Base-by-base conservation (phyloP, 345 rosid species). In the Hibiscus trionum region DNA sequence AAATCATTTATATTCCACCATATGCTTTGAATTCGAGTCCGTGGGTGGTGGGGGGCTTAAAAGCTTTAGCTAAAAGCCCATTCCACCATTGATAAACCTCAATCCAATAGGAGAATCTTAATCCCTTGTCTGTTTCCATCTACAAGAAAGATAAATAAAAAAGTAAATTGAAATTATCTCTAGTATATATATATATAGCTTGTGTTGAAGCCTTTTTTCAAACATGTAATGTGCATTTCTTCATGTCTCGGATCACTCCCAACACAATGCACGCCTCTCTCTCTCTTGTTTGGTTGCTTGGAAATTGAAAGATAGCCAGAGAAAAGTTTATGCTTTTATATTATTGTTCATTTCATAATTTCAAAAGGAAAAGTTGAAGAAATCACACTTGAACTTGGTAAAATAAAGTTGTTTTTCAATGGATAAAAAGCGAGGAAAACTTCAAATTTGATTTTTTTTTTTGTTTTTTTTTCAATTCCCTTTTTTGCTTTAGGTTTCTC, bases 261-360 rank as follows among this genome's bases (percentile, higher is more conserved):
- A n/a, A n/a, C n/a, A n/a, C n/a, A 58, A 82, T 84, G 83, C 82
- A 80, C 72, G 81, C 74, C 55, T n/a, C 66, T 57, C 37, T 26
- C 71, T 8, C 5, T 65, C 46, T 72, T 42, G 50, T 69, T 60
- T 85, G 62, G 77, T 56, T 59, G 59, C 71, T 29, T 39, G 50
- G 75, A 74, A 61, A 65, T 21, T 7, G 5, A 52, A 57, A 33
- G 21, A 42, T 44, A 29, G 19, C 64, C 15, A 6, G 71, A 65
- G 37, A 15, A 21, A 39, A 8, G n/a, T 33, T 31, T 24, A 33
- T 33, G 26, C 31, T n/a, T n/a, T n/a, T n/a, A n/a, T n/a, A n/a
- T n/a, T n/a, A n/a, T n/a, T n/a, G n/a, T n/a, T n/a, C n/a, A n/a
- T n/a, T n/a, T n/a, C n/a, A n/a, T n/a, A n/a, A n/a, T n/a, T n/a